These are phyloP conservation scores for Amanita molliuscula DNA, from an alignment of 768 basidiomycete genomes.

Conservation along the genomic window DNA sequence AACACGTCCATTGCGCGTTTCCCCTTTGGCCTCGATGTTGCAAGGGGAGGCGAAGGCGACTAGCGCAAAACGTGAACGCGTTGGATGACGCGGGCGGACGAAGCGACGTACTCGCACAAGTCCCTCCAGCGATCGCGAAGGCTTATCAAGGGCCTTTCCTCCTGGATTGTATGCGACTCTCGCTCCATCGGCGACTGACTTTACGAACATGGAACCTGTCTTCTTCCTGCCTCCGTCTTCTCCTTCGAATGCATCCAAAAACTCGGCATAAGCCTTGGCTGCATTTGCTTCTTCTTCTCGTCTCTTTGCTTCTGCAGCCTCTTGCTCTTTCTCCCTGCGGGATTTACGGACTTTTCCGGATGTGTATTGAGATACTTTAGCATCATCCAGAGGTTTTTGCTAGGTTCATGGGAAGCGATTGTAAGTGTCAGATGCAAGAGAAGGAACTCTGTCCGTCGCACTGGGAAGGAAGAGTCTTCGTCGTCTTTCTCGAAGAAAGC, in stretches of 20 bases:
- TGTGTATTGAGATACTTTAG: constrained; percentile 78
- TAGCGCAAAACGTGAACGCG: constrained; percentile 14
- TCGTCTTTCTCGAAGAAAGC: constrained; percentile 82
- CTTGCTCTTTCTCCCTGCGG: constrained; percentile 84
- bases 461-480: constrained; percentile 80
- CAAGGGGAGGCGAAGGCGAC: constrained; percentile 49
- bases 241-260: constrained; percentile 75
- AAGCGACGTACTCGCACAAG: constrained; percentile 15
- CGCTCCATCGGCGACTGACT: constrained; percentile 40
- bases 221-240: constrained; percentile 45
- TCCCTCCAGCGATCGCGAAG: constrained; percentile 12
- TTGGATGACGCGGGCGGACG: neutral
- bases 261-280: constrained; percentile 74
- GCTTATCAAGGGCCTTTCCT: constrained; percentile 17
- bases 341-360: constrained; percentile 87
- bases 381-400: constrained; percentile 80
- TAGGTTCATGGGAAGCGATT: constrained; percentile 40
- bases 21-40: constrained; percentile 70
- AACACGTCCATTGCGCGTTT: constrained; percentile 96
- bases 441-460: constrained; percentile 79
- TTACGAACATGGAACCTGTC: constrained; percentile 47
- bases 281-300: constrained; percentile 75
- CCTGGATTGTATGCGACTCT: constrained; percentile 37
- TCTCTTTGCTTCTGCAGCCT: constrained; percentile 85
- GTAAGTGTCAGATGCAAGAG: constrained; percentile 47